These are phyloP conservation scores for Kalanchoe fedtschenkoi DNA, from an alignment of 164 flowering plant species.

Conservation along the genomic window DNA sequence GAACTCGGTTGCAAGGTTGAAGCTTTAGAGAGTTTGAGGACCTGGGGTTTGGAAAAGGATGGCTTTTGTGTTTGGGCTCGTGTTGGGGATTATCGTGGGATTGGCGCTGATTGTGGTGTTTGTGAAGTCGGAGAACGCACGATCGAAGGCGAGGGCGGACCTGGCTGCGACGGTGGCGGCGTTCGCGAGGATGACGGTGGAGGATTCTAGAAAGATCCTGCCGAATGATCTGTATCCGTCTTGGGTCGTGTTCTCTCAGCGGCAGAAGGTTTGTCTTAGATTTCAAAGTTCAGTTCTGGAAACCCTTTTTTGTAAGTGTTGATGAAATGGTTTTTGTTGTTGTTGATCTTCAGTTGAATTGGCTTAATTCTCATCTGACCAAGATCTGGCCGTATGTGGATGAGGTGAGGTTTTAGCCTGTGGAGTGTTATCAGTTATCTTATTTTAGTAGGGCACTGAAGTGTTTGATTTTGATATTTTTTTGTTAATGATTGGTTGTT, in stretches of 20 bases:
- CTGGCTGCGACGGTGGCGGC: constrained; percentile 65
- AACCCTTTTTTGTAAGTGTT: not conserved
- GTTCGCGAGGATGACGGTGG: constrained; percentile 87
- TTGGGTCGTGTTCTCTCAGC: constrained; percentile 80
- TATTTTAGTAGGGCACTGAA: not conserved
- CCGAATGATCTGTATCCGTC: constrained; percentile 58
- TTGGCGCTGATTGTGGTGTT: constrained; percentile 41
- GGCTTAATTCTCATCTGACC: constrained; percentile 71
- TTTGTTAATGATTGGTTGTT: not conserved
- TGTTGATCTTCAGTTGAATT: constrained; percentile 49
- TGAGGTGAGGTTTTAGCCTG: constrained; percentile 33
- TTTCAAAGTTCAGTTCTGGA: not conserved
- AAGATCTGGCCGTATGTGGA: constrained; percentile 98
- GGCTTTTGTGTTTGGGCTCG: constrained; percentile 51
- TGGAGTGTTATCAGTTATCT: not conserved
- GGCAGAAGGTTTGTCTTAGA: constrained; percentile 44
- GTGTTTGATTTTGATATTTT: not conserved
- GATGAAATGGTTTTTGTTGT: constrained; percentile 3
- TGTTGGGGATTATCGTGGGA: constrained; percentile 49
- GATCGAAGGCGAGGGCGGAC: constrained; percentile 49
- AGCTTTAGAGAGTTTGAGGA: not conserved
- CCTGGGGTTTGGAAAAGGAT: constrained; percentile 15
- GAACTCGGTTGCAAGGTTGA: not conserved
- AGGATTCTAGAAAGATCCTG: constrained; percentile 79
- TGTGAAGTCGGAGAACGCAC: constrained; percentile 51